Conservation (phyloP, 2,329 filamentous ascomycete species). For the Penicillium paneum region DNA sequence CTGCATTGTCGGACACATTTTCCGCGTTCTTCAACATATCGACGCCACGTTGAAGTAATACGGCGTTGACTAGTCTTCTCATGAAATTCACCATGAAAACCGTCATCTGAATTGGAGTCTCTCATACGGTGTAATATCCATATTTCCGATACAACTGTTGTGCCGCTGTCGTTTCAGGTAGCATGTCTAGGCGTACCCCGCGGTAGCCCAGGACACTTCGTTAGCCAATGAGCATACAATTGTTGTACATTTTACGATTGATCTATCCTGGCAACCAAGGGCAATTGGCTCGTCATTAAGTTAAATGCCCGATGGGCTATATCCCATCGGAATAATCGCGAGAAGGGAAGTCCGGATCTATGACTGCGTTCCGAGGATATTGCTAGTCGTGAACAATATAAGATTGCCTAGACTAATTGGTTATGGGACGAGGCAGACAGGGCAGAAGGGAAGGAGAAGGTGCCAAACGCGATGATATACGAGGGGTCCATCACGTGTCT, state of each 20-base stretch:
- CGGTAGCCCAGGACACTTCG: constrained; percentile 51
- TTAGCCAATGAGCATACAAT: no score
- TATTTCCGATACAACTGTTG: constrained; percentile 48
- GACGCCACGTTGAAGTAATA: no score
- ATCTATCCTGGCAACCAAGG: no score
- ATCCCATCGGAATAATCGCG: no score
- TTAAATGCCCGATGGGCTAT: no score
- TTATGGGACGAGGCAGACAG: background rate
- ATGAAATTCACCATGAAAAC: constrained; percentile 47
- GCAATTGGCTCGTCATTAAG: no score
- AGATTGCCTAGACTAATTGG: background rate
- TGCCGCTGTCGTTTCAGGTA: constrained; percentile 53
- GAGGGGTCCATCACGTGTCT: background rate
- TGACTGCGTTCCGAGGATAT: no score
- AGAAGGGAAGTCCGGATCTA: no score
- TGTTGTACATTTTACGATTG: no score
- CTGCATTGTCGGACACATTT: background rate
- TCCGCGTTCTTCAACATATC: no score
- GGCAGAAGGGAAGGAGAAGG: background rate
- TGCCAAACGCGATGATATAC: background rate
- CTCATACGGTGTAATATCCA: constrained; percentile 55
- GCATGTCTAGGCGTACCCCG: constrained; percentile 56
- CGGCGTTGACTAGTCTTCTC: no score
- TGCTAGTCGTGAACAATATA: background rate
- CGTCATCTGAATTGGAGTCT: constrained; percentile 53